Conservation (phyloP, 495 filamentous ascomycete species). For the Podospora anserina region DNA sequence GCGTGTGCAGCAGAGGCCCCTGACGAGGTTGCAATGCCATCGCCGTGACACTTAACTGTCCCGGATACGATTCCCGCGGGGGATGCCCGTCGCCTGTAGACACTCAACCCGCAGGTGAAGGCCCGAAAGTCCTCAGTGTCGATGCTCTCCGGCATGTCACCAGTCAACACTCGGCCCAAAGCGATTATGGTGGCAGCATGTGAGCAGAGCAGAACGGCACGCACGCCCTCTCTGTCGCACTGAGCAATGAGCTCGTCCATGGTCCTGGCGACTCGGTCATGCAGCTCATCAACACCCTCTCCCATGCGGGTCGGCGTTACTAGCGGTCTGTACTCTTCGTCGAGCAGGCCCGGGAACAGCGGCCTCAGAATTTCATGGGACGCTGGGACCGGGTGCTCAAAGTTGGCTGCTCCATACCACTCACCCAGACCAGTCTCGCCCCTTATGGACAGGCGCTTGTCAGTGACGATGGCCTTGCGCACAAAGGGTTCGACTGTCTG, state of each 20-base stretch:
- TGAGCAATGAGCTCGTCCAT: slow-evolving; percentile 66
- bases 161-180: slow-evolving; percentile 76
- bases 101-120: slow-evolving; percentile 80
- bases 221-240: slow-evolving; percentile 61
- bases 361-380: slow-evolving; percentile 51
- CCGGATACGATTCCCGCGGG: slow-evolving; percentile 11
- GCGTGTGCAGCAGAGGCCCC: slow-evolving; percentile 29
- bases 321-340: slow-evolving; percentile 52
- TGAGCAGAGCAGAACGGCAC: slow-evolving; percentile 75
- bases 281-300: slow-evolving; percentile 73
- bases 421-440: slow-evolving; percentile 80
- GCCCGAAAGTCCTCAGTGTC: slow-evolving; percentile 75
- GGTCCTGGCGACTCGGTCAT: slow-evolving; percentile 71
- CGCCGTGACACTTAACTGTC: slow-evolving; percentile 12
- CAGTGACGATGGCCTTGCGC: slow-evolving; percentile 45
- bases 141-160: slow-evolving; percentile 63
- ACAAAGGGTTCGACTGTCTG: slow-evolving; percentile 78
- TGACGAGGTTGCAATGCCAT: background rate
- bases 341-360: slow-evolving; percentile 62
- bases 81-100: slow-evolving; percentile 36
- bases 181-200: slow-evolving; percentile 88
- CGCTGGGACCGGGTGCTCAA: slow-evolving; percentile 80
- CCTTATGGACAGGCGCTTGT: slow-evolving; percentile 42
- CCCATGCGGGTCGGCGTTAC: slow-evolving; percentile 66
- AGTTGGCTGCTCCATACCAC: slow-evolving; percentile 81